Evolutionary conservation across 2,329 filamentous ascomycete genomes (phyloP).

Genomic region (Periconia sp.): DNA sequence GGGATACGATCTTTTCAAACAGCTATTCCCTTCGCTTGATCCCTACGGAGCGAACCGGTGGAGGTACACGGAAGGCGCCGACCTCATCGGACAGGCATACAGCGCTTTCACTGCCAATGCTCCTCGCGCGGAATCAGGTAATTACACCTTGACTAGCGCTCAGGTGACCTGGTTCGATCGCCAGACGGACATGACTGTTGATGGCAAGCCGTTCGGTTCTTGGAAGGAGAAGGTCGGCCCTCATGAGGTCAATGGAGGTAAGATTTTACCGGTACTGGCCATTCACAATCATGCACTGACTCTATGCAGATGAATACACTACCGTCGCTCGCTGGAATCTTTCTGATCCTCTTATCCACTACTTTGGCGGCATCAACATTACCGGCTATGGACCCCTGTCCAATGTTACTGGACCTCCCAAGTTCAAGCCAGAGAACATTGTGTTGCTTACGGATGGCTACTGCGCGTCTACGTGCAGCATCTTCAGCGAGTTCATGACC

Average conservation of each 20-base stretch:
- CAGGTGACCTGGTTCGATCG: conserved; percentile 51
- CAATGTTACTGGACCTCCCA: conserved; percentile 49
- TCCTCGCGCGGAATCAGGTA: conserved; percentile 34
- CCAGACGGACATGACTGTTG: conserved; percentile 50
- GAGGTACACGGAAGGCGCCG: conserved; percentile 51
- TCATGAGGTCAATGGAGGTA: conserved; percentile 28
- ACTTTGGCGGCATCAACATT: conserved; percentile 40
- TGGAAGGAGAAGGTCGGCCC: conserved; percentile 49
- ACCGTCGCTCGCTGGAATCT: conserved; percentile 38
- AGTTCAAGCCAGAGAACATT: conserved; percentile 56
- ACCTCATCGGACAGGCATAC: conserved; percentile 47
- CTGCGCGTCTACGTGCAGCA: conserved; percentile 61
- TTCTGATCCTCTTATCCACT: conserved; percentile 32
- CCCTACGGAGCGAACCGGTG: conserved; percentile 56
- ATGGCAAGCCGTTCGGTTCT: conserved; percentile 52
- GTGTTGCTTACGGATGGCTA: conserved; percentile 61
- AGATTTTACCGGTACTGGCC: not conserved
- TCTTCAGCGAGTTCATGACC: conserved; percentile 59
- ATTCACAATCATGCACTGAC: conserved; percentile 11
- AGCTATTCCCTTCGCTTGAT: conserved; percentile 55
- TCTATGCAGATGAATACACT: conserved; percentile 45
- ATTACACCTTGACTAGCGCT: conserved; percentile 40
- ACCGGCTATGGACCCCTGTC: conserved; percentile 37
- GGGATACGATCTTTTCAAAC: conserved; percentile 63
- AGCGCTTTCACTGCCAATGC: conserved; percentile 35